A percentile compares a stretch with the other conserved stretches of the same genome.
Conservation (phyloP, 768 basidiomycete genomes). For the Candolleomyces aberdarensis region DNA sequence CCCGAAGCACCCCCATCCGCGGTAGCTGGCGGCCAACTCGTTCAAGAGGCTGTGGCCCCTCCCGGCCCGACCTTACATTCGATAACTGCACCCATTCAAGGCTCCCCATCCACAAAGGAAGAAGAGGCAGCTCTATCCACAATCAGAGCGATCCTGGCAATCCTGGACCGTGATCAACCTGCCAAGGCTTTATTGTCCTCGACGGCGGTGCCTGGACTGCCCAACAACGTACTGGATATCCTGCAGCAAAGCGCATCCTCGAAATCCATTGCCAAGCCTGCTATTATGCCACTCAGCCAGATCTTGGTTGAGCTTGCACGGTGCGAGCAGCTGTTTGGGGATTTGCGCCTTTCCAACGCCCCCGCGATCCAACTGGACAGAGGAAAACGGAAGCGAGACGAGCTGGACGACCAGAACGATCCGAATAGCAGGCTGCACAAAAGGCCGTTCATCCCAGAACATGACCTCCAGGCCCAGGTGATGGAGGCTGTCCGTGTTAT, state of each 20-base stretch:
- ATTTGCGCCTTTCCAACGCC: conserved; percentile 60
- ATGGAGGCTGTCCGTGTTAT: conserved; percentile 59
- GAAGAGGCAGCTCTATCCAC: conserved; percentile 62
- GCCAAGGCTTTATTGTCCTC: conserved; percentile 54
- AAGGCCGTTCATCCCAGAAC: conserved; percentile 41
- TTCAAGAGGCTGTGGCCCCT: not conserved
- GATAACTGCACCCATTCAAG: not conserved
- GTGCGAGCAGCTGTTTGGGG: conserved; percentile 63
- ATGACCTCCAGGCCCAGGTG: conserved; percentile 53
- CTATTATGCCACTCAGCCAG: conserved; percentile 57
- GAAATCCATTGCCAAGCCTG: conserved; percentile 47
- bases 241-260: conserved; percentile 47
- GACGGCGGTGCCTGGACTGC: conserved; percentile 44
- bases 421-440: conserved; percentile 28
- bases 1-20: conserved; percentile 10
- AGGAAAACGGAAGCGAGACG: conserved; percentile 75
- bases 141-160: conserved; percentile 58
- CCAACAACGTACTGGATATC: conserved; percentile 52
- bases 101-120: conserved; percentile 32
- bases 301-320: conserved; percentile 62
- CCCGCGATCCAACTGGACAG: conserved; percentile 60
- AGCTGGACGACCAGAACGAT: conserved; percentile 34
- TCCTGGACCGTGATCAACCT: conserved; percentile 52
- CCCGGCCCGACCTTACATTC: not conserved
- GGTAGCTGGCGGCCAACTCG: conserved; percentile 2